Evolutionary conservation across 495 filamentous ascomycete species (phyloP), one percentile per base, ranked within the genome.

Genomic region (Xylaria nigripes): DNA sequence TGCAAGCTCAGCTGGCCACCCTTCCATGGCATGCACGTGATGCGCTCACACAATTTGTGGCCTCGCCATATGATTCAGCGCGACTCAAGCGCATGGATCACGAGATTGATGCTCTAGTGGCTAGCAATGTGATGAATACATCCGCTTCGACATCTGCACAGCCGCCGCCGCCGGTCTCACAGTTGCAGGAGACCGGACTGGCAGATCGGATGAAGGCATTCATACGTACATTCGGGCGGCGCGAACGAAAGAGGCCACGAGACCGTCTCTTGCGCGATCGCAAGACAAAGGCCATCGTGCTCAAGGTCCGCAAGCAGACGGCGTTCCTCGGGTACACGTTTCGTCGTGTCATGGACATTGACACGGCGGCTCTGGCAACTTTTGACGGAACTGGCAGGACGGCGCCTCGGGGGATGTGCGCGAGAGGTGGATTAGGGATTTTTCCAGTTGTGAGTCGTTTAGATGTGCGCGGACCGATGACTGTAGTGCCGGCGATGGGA

Each of bases 291-390:
- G 74, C 71, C 49, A 77, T 76, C 18, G 89, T 82, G 1, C 69
- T 97, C 60, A 86, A 90, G 51, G 76, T 91, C 50, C 78, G 92
- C 54, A 90, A 90, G 66, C 79, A 72, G 68, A 85, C 78, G 9
- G 89, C 89, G 1, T 96, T 96, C 68, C 66, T 90, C 48, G 91
- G 92, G n/a, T 97, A 97, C 67, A 90, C 87, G 12, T 96, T 90
- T 67, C 80, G 82, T 4, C 59, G 74, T 15, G 65, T 71, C 57
- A 55, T 58, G 55, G 58, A 60, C 40, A n/a, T 5, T 30, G 54
- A 56, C 15, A 7, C 30, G 7, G 23, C 40, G 6, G 23, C 15
- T 7, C 15, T 56, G 3, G 30, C 25, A 5, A 32, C 42, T 1
- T 41, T 47, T 12, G 56, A 34, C n/a, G 53, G 44, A 10, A 42